Percentiles rank a stretch among this genome's conserved stretches.
Conservation (phyloP, 2,329 filamentous ascomycete species). For the Herpomyces periplanetae region DNA sequence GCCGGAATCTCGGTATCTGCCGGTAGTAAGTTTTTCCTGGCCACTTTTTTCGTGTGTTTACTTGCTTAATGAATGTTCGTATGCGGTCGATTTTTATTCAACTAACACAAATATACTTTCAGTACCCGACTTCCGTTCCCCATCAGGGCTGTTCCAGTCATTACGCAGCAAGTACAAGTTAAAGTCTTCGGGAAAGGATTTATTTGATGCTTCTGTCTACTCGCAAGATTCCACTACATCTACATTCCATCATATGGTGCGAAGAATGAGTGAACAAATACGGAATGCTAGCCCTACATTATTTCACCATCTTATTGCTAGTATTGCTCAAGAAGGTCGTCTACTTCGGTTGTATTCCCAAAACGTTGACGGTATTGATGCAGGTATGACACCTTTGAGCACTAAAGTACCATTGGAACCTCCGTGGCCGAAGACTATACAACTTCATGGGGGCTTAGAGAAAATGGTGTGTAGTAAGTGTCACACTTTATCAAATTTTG, state of each 20-base stretch:
- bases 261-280: conserved; percentile 41
- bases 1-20: conserved; percentile 89
- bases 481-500: conserved; percentile 29
- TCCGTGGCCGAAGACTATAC: conserved; percentile 71
- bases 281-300: conserved; percentile 36
- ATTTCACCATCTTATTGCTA: conserved; percentile 77
- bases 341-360: conserved; percentile 72
- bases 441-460: conserved; percentile 63
- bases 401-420: conserved; percentile 42
- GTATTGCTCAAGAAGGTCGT: conserved; percentile 48
- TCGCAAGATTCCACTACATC: conserved; percentile 57
- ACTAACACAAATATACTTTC: conserved; percentile 2
- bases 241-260: conserved; percentile 84
- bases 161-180: conserved; percentile 56
- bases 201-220: conserved; percentile 93
- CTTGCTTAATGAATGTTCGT: no score
- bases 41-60: conserved; percentile 3
- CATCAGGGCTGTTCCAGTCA: conserved; percentile 51
- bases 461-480: conserved; percentile 97
- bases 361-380: conserved; percentile 86
- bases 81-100: conserved; percentile 4
- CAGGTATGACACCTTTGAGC: conserved; percentile 31
- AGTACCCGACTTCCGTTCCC: conserved; percentile 87
- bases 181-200: conserved; percentile 64
- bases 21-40: conserved; percentile 21